Evolutionary conservation across 805 yeast species (phyloP), one percentile per base, ranked within the genome.

Genomic region (Torulaspora maleeae): DNA sequence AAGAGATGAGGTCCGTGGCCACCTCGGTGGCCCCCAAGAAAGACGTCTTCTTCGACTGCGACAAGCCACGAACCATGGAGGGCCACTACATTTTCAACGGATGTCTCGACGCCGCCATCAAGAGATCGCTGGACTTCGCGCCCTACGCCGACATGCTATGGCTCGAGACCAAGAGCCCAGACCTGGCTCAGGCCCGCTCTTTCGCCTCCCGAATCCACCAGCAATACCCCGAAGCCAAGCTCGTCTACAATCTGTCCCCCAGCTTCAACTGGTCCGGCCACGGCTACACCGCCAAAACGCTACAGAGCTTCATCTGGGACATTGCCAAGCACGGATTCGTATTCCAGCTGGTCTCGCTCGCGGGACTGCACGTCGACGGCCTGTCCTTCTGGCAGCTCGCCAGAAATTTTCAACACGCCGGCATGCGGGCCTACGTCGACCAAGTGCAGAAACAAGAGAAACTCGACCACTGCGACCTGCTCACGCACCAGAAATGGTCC

Each of bases 401-500:
- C 11, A 61, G 69, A 33, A 68, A 67, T 35, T 79, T 77, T 64
- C 69, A 68, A 49, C 51, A 62, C 4, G 72, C 77, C 11, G 85
- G 85, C 1, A 80, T 80, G 82, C 66, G 70, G 51, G 81, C 82
- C 0, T 78, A 78, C 51, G 81, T 78, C 12, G 74, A 75, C 12
- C 52, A 69, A 16, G 77, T 78, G 3, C 83, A 78, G 61, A 58
- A 60, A 17, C 62, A 62, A 44, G 82, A 79, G 56, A 70, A 66
- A 50, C 71, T 62, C 15, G 48, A 67, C 4, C 66, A 68, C 2
- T 73, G 79, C 50, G 83, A 78, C 52, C 72, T 78, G 3, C 62
- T 78, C 52, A 79, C 80, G 7, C 83, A 78, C 52, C 83, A 78
- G 56, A 74, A 71, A 50, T 78, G 83, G 83, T 75, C 80, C 3